Conservation (phyloP, 441 rosid species). For the Omphalea diandra region DNA sequence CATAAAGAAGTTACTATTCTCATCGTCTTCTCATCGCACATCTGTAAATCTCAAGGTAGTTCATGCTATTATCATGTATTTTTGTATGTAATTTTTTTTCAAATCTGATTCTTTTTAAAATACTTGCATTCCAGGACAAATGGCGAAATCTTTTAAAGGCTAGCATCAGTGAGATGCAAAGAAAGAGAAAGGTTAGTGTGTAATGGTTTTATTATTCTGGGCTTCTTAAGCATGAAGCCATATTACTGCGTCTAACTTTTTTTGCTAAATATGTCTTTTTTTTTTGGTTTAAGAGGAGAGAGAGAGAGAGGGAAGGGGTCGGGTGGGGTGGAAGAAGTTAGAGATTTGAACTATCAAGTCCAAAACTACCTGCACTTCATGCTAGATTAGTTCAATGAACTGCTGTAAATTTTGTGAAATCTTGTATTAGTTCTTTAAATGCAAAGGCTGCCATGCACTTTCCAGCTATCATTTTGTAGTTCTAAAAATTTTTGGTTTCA, state of each 20-base stretch:
- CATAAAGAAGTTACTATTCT: constrained; percentile 13
- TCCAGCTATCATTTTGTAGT: no score
- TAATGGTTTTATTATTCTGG: background rate
- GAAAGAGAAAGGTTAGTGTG: constrained; percentile 11
- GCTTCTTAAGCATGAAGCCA: no score
- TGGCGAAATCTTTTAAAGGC: constrained; percentile 19
- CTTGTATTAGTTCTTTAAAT: no score
- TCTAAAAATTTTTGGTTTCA: no score
- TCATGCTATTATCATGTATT: background rate
- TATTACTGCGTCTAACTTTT: background rate
- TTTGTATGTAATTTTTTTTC: background rate
- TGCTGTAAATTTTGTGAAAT: no score
- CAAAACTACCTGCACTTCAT: no score
- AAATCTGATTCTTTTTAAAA: background rate
- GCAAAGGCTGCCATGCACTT: no score
- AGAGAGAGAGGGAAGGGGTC: background rate
- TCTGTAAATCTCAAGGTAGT: constrained; percentile 17
- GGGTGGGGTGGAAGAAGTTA: background rate
- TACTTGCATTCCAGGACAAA: constrained; percentile 20
- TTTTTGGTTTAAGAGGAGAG: background rate
- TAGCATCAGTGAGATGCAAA: background rate
- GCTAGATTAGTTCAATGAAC: no score
- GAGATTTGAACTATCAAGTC: no score
- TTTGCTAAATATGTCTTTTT: background rate
- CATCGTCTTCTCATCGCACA: constrained; percentile 17